These are phyloP conservation scores for Coniochaeta prunicola DNA, from an alignment of 2,329 filamentous ascomycete species.

Conservation along the genomic window DNA sequence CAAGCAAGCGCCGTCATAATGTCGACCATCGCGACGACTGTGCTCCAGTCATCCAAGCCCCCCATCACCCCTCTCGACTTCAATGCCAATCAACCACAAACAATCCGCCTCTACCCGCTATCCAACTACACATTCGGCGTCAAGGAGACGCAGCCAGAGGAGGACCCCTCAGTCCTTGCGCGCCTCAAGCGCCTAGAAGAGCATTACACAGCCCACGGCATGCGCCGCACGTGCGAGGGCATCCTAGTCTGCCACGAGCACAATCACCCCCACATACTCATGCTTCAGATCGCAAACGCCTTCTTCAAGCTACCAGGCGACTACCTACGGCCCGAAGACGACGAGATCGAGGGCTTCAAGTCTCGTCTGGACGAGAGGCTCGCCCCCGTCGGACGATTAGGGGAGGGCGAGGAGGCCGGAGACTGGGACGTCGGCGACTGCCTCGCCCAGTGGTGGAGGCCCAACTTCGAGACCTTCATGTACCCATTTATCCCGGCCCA, in stretches of 20 bases:
- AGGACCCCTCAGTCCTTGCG: conserved; percentile 91
- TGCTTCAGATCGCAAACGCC: conserved; percentile 98
- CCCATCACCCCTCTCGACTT: conserved; percentile 77
- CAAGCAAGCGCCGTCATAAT: conserved; percentile 43
- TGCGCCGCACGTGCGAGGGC: conserved; percentile 95
- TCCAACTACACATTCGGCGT: conserved; percentile 99
- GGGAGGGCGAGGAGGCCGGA: conserved; percentile 73
- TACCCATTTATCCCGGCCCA: conserved; percentile 97
- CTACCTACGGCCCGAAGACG: conserved; percentile 82
- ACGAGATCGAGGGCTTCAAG: conserved; percentile 95
- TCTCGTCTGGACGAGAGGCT: conserved; percentile 83
- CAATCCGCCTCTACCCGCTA: conserved; percentile 86
- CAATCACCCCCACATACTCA: conserved; percentile 96
- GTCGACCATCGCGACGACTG: conserved; percentile 75
- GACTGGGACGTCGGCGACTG: conserved; percentile 96
- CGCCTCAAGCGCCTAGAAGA: conserved; percentile 92
- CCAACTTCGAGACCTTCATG: conserved; percentile 99
- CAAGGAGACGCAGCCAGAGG: conserved; percentile 96
- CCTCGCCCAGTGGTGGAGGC: conserved; percentile 95
- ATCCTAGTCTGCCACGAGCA: conserved; percentile 98
- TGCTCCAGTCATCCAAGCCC: conserved; percentile 70
- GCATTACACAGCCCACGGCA: conserved; percentile 85
- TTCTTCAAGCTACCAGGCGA: conserved; percentile 99
- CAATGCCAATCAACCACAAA: conserved; percentile 80
- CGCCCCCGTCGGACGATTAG: conserved; percentile 80